Percentiles rank a stretch among this genome's conserved stretches.
Conservation (phyloP, 208 protist genomes). For the Angomonas ambiguus region DNA sequence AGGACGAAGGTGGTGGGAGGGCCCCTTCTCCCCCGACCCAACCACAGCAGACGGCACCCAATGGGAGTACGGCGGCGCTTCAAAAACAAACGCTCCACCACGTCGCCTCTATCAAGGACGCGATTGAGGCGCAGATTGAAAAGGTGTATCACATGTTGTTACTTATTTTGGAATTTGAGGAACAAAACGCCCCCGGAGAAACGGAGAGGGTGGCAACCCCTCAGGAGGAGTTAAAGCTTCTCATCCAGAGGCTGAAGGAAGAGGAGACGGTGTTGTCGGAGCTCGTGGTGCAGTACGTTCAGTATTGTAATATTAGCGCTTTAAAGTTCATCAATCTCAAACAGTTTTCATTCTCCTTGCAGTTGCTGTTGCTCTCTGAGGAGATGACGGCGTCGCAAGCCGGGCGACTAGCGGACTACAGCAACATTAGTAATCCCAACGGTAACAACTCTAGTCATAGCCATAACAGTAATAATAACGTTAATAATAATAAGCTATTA, state of each 20-base stretch:
- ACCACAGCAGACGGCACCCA: no score
- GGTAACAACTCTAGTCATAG: background rate
- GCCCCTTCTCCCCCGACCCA: no score
- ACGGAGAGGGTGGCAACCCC: background rate
- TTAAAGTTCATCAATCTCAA: conserved; percentile 58
- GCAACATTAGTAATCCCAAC: background rate
- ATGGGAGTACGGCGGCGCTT: background rate
- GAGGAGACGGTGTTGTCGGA: background rate
- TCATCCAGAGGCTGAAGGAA: background rate
- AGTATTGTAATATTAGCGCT: conserved; percentile 25
- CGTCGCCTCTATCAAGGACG: background rate
- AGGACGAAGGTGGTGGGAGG: no score
- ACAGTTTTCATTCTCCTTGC: conserved; percentile 48
- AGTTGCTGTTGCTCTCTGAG: conserved; percentile 27
- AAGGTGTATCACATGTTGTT: background rate
- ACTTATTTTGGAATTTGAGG: background rate
- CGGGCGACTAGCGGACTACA: background rate
- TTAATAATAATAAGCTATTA: conserved; percentile 27
- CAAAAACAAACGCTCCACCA: background rate
- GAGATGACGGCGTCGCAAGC: background rate
- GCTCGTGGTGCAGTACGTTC: conserved; percentile 20
- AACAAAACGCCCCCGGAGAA: background rate
- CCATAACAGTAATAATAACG: background rate
- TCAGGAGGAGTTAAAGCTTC: background rate
- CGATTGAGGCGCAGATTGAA: background rate